phyloP scores from a whole-genome alignment of 2,329 filamentous ascomycete species.

The Botrytis cinerea region DNA sequence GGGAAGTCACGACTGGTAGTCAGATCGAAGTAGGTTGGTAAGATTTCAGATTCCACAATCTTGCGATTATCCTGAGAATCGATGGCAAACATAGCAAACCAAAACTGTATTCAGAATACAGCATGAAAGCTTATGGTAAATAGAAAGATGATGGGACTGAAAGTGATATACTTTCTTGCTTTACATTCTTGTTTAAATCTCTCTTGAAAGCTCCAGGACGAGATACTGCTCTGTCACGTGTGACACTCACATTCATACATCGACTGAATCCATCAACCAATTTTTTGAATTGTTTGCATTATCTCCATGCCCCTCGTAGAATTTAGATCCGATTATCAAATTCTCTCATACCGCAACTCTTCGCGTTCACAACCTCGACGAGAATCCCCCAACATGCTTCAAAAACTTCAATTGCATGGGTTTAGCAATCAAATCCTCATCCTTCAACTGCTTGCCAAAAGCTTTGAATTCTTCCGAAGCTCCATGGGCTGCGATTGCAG shows the following conservation, averaged over 20 bases:
- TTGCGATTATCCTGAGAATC: neutral
- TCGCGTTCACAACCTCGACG: slow-evolving; percentile 29
- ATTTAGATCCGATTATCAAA: neutral
- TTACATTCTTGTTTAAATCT: neutral
- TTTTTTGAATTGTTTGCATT: neutral
- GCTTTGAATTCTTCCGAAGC: slow-evolving; percentile 31
- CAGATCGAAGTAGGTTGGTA: neutral
- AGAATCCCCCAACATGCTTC: slow-evolving; percentile 36
- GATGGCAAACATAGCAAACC: neutral
- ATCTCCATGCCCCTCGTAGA: neutral
- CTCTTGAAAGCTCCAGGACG: neutral
- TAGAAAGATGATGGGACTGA: neutral
- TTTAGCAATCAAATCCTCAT: slow-evolving; percentile 33
- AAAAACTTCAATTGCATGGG: slow-evolving; percentile 38
- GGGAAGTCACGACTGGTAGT: slow-evolving; percentile 8
- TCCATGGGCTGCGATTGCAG: slow-evolving; percentile 34
- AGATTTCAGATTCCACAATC: neutral
- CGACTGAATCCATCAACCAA: neutral
- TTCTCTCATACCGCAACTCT: too few species aligned
- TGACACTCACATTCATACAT: neutral
- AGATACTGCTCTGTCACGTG: neutral
- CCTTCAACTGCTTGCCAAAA: slow-evolving; percentile 32
- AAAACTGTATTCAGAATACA: too few species aligned
- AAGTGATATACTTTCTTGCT: neutral
- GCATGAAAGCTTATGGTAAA: neutral